phyloP scores from a whole-genome alignment of 306 rosid species.

The Hippophae gyantsensis region DNA sequence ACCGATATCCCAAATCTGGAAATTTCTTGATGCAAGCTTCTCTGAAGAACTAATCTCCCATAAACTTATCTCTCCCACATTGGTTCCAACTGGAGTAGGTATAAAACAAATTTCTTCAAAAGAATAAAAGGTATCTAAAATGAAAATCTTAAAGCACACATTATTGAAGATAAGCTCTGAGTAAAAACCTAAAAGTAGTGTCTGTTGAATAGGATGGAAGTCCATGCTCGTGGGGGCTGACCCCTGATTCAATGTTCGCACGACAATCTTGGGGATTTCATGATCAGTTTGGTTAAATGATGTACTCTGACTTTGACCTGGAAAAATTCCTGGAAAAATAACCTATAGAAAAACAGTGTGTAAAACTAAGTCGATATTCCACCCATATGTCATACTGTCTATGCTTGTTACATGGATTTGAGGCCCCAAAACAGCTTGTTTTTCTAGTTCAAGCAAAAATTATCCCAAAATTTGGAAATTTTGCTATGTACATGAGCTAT shows the following conservation, averaged over 20 bases:
- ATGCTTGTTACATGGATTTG: too few species aligned
- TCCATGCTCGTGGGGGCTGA: slow-evolving; percentile 86
- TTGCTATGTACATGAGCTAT: too few species aligned
- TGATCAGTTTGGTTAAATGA: slow-evolving; percentile 17
- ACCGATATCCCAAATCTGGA: slow-evolving; percentile 71
- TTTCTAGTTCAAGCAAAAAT: too few species aligned
- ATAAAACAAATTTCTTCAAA: not conserved
- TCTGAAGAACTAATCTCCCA: slow-evolving; percentile 72
- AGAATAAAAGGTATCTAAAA: not conserved
- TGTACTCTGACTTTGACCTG: slow-evolving; percentile 40
- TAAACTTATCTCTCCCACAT: slow-evolving; percentile 63
- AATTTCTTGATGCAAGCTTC: slow-evolving; percentile 37
- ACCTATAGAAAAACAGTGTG: too few species aligned
- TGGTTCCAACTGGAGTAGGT: slow-evolving; percentile 53
- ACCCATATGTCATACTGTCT: too few species aligned
- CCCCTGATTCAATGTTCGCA: slow-evolving; percentile 51
- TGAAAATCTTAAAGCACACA: slow-evolving; percentile 6
- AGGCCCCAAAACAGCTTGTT: too few species aligned
- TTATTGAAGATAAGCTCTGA: too few species aligned
- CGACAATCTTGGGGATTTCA: slow-evolving; percentile 52
- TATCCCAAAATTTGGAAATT: too few species aligned
- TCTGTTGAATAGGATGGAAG: slow-evolving; percentile 64
- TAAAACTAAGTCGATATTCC: too few species aligned
- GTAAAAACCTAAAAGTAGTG: slow-evolving; percentile 48
- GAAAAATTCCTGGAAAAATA: too few species aligned